Conservation (phyloP, 176 grass and related monocot species). For the Dactylis glomerata region DNA sequence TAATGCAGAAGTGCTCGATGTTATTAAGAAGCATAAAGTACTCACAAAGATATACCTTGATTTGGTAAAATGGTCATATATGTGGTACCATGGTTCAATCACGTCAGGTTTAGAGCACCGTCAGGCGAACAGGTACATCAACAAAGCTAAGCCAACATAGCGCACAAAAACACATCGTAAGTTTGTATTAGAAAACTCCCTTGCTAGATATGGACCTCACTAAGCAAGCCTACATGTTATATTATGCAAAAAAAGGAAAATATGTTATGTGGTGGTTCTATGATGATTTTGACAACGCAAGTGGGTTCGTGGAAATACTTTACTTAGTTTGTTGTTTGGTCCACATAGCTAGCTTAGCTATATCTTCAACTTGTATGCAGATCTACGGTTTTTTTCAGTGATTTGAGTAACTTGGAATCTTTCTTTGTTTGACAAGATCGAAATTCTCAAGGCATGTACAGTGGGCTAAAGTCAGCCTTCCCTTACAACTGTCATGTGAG, state of each 20-base stretch:
- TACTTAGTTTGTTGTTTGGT: neutral
- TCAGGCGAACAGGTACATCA: neutral
- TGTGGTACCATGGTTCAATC: neutral
- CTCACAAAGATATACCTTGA: neutral
- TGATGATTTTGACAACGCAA: neutral
- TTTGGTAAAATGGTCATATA: neutral
- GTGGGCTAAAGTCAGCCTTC: too few species aligned
- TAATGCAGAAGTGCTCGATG: neutral
- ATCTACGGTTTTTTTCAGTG: too few species aligned
- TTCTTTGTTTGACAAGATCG: neutral
- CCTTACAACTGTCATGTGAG: too few species aligned
- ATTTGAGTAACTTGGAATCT: neutral
- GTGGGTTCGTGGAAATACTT: neutral
- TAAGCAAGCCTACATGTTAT: neutral
- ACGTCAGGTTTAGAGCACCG: neutral
- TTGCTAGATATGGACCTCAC: neutral
- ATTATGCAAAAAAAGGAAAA: neutral
- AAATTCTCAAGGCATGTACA: too few species aligned
- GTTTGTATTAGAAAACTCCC: neutral
- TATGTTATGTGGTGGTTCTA: neutral
- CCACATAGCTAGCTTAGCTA: slow-evolving; percentile 6
- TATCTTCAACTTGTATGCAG: too few species aligned
- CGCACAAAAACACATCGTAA: neutral
- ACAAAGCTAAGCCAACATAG: neutral
- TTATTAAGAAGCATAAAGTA: neutral